These are phyloP conservation scores for Debaryomyces udenii DNA, from an alignment of 1,139 yeast genomes.

Conservation along the genomic window DNA sequence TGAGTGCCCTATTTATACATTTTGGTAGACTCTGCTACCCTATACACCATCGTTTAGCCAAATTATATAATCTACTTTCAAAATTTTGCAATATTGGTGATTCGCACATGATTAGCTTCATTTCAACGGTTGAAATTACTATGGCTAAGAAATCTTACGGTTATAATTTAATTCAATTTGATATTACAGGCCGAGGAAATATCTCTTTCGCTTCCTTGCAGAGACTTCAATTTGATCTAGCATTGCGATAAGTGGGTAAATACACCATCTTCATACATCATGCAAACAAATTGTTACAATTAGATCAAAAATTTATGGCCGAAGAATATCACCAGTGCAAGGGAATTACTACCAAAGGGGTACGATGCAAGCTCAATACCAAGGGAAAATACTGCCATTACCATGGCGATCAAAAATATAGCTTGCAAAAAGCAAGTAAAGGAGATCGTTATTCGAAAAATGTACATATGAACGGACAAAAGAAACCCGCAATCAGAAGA, in stretches of 20 bases:
- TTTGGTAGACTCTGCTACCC: not conserved
- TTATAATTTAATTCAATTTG: too few species aligned
- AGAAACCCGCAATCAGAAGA: not conserved
- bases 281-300: too few species aligned
- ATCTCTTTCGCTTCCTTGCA: too few species aligned
- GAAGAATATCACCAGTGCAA: slow-evolving; percentile 25
- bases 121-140: too few species aligned
- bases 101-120: slow-evolving; percentile 5
- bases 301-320: not conserved
- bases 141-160: too few species aligned
- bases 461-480: not conserved
- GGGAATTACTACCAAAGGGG: slow-evolving; percentile 36
- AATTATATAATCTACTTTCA: not conserved
- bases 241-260: too few species aligned
- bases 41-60: not conserved
- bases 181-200: too few species aligned
- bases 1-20: not conserved
- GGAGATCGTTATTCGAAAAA: not conserved
- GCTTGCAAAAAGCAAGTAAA: not conserved
- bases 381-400: slow-evolving; percentile 30
- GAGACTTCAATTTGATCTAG: too few species aligned
- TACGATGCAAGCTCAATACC: slow-evolving; percentile 29
- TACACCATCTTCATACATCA: too few species aligned
- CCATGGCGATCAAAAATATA: slow-evolving; percentile 17
- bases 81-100: slow-evolving; percentile 7